Conservation (phyloP, 1,284 basidiomycete genomes). For the Athelia sp. region DNA sequence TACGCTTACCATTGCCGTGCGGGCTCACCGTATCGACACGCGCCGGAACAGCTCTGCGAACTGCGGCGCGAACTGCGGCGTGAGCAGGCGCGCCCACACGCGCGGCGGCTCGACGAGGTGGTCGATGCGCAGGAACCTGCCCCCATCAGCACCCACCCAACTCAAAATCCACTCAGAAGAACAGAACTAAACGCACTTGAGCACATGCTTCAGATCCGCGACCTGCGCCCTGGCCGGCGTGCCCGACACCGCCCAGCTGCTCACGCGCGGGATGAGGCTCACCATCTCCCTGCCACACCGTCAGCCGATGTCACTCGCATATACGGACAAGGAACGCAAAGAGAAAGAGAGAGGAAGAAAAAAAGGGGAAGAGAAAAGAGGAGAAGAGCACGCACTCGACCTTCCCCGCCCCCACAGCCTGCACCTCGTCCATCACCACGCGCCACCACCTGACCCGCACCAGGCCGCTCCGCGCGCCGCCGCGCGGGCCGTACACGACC, state of each 20-base stretch:
- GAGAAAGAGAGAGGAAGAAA: too few relatives aligned
- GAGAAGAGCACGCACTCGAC: too few relatives aligned
- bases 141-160: too few relatives aligned
- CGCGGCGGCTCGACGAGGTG: conserved; percentile 41
- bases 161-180: too few relatives aligned
- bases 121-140: conserved; percentile 74
- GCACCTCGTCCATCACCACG: conserved; percentile 94
- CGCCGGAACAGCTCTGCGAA: conserved; percentile 64
- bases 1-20: too few relatives aligned
- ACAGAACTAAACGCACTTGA: too few relatives aligned
- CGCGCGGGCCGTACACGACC: conserved; percentile 53
- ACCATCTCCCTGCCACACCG: too few relatives aligned
- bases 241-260: conserved; percentile 86
- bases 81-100: conserved; percentile 65
- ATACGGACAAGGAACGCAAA: too few relatives aligned
- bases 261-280: conserved; percentile 75
- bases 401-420: conserved; percentile 77
- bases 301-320: too few relatives aligned
- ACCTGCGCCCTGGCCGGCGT: conserved; percentile 76
- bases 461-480: conserved; percentile 65
- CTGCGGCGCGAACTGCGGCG: conserved; percentile 54
- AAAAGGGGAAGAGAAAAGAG: too few relatives aligned
- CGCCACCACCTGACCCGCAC: conserved; percentile 82
- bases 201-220: conserved; percentile 67
- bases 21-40: conserved; percentile 62